These are phyloP conservation scores for Yarrowia sp. DNA, from an alignment of 805 yeast genomes.

Conservation along the genomic window DNA sequence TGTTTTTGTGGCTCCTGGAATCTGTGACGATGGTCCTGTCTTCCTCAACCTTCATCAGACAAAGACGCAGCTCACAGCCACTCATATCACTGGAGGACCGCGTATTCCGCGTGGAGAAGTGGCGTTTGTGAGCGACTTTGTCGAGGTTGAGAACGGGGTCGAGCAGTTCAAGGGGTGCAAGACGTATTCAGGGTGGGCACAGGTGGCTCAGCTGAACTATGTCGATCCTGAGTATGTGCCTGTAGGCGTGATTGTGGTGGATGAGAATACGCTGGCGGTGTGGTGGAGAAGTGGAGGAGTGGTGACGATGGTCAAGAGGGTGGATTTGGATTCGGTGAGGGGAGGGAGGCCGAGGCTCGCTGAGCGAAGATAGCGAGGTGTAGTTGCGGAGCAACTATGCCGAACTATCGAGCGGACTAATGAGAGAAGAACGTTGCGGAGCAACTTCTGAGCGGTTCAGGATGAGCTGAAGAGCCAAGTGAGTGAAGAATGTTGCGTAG, in stretches of 20 bases:
- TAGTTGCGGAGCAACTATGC: too few species aligned
- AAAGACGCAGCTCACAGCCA: not conserved
- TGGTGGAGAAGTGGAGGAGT: slow-evolving; percentile 5
- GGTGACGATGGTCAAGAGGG: slow-evolving; percentile 27
- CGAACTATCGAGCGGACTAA: too few species aligned
- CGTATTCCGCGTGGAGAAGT: slow-evolving; percentile 19
- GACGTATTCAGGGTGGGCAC: slow-evolving; percentile 6
- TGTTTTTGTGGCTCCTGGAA: slow-evolving; percentile 9
- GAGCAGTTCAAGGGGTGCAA: slow-evolving; percentile 2
- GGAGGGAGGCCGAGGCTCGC: not conserved
- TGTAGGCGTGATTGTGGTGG: slow-evolving; percentile 20
- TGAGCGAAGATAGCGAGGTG: not conserved
- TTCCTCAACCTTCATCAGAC: slow-evolving; percentile 20
- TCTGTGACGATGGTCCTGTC: slow-evolving; percentile 21
- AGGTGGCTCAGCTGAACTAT: slow-evolving; percentile 29
- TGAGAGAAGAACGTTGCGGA: too few species aligned
- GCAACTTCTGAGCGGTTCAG: too few species aligned
- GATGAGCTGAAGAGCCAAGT: too few species aligned
- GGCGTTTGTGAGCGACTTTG: slow-evolving; percentile 13
- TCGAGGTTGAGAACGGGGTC: slow-evolving; percentile 1
- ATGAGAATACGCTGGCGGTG: slow-evolving; percentile 25
- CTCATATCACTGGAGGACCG: slow-evolving; percentile 20
- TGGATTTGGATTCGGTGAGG: not conserved
- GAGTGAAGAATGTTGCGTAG: too few species aligned
- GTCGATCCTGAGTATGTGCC: slow-evolving; percentile 7